Conservation (phyloP, 495 filamentous ascomycete genomes). For the Penicillium malachiteum region DNA sequence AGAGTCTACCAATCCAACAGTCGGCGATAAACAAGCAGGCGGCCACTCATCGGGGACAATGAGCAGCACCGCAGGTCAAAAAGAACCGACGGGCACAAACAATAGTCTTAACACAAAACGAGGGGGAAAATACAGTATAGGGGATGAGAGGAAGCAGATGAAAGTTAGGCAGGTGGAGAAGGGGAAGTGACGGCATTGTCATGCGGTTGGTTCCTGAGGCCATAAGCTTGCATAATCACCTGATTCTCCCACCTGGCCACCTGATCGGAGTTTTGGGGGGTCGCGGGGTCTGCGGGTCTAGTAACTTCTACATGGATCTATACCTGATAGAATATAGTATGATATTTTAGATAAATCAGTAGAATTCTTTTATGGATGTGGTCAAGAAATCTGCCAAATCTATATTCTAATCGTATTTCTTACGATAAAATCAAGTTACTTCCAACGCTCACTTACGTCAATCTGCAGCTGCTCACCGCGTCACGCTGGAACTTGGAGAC, state of each 20-base stretch:
- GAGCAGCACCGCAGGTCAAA: constrained; percentile 25
- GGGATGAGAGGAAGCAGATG: constrained; percentile 6
- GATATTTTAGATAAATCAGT: no score
- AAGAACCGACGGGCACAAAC: constrained; percentile 11
- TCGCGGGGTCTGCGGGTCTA: neutral
- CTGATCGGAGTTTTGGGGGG: neutral
- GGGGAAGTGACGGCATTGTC: constrained; percentile 21
- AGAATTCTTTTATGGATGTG: no score
- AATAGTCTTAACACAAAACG: constrained; percentile 9
- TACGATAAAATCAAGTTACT: no score
- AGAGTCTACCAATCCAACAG: constrained; percentile 39
- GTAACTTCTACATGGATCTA: no score
- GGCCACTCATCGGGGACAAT: constrained; percentile 41
- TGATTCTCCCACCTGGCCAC: neutral
- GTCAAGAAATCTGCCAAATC: no score
- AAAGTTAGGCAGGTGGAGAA: constrained; percentile 5
- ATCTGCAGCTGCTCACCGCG: no score
- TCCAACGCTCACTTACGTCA: no score
- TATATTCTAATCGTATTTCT: no score
- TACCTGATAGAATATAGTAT: no score
- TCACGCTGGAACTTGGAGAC: no score
- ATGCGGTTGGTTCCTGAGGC: constrained; percentile 8
- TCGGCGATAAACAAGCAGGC: constrained; percentile 30
- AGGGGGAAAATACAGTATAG: constrained; percentile 4
- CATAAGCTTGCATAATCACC: constrained; percentile 13